phyloP scores from a whole-genome alignment of 2,329 filamentous ascomycete genomes.

The Fusarium sp. region DNA sequence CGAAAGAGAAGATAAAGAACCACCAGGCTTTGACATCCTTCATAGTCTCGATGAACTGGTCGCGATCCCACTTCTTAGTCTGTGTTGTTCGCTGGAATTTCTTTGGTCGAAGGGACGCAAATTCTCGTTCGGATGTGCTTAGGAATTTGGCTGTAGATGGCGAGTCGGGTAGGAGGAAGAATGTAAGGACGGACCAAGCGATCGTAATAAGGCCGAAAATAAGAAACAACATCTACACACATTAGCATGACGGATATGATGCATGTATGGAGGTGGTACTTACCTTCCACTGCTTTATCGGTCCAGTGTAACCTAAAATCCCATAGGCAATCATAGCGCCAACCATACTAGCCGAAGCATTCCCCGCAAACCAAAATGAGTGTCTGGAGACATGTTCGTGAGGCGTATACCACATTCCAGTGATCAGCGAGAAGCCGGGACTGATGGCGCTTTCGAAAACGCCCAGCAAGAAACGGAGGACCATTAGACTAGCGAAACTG shows the following conservation, averaged over 20 bases:
- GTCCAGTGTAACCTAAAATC: neutral
- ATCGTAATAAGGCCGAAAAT: constrained; percentile 15
- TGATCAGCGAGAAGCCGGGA: constrained; percentile 7
- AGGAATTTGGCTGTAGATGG: neutral
- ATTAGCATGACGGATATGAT: neutral
- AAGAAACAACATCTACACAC: neutral
- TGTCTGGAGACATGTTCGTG: constrained; percentile 10
- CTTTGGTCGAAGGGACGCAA: constrained; percentile 1
- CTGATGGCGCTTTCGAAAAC: constrained; percentile 18
- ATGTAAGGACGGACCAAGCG: constrained; percentile 2
- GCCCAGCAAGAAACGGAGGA: constrained; percentile 1
- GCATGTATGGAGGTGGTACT: accelerated
- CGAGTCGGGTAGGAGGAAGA: constrained; percentile 12
- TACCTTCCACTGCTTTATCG: constrained; percentile 13
- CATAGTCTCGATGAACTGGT: constrained; percentile 8
- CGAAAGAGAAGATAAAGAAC: constrained; percentile 21
- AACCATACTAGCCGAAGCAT: constrained; percentile 14
- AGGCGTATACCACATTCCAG: constrained; percentile 21
- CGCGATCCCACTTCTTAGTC: constrained; percentile 8
- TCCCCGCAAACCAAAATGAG: constrained; percentile 17
- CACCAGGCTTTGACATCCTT: constrained; percentile 14
- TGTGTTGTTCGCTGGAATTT: constrained; percentile 23
- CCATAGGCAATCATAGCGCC: constrained; percentile 22
- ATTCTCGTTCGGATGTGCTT: constrained; percentile 6
- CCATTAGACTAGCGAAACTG: constrained; percentile 6